These are phyloP conservation scores for Mariannaea elegans DNA, from an alignment of 2,329 filamentous ascomycete genomes.

Conservation along the genomic window DNA sequence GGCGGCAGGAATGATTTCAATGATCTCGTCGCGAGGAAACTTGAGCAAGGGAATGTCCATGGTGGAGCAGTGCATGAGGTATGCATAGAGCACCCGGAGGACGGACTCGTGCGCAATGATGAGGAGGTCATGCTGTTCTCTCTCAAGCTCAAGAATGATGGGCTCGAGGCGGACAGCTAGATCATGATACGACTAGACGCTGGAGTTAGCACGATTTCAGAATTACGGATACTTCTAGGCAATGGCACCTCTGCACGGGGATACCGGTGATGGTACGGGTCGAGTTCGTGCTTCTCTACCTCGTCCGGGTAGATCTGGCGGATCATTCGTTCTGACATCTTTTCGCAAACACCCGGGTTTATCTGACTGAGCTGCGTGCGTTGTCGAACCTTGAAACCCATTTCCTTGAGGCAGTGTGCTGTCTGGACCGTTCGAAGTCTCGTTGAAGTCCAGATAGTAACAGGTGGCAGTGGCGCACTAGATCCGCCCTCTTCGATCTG, in stretches of 20 bases:
- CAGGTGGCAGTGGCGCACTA: conserved; percentile 75
- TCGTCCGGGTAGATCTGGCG: conserved; percentile 87
- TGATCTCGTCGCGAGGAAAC: conserved; percentile 96
- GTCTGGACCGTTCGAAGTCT: conserved; percentile 91
- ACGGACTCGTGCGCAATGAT: conserved; percentile 99
- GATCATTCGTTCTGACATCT: conserved; percentile 85
- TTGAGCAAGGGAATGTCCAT: conserved; percentile 91
- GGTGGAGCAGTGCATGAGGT: conserved; percentile 98
- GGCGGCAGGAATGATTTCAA: conserved; percentile 96
- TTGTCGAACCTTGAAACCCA: conserved; percentile 87
- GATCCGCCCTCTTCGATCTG: conserved; percentile 74
- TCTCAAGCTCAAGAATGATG: conserved; percentile 95
- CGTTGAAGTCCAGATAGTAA: conserved; percentile 96
- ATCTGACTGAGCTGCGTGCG: conserved; percentile 97
- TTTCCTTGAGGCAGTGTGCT: conserved; percentile 78
- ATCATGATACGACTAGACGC: conserved; percentile 88
- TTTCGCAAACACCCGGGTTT: conserved; percentile 95
- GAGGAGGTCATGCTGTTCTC: conserved; percentile 95
- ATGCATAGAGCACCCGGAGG: conserved; percentile 95
- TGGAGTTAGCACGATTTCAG: conserved; percentile 10
- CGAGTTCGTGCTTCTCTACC: conserved; percentile 88
- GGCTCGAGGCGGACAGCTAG: conserved; percentile 97
- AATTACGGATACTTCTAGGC: not conserved
- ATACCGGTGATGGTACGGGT: conserved; percentile 97
- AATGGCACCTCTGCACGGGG: conserved; percentile 82